Evolutionary conservation across 208 protist genomes (phyloP), one percentile per base, ranked within the genome.

Genomic region (Crithidia brevicula): DNA sequence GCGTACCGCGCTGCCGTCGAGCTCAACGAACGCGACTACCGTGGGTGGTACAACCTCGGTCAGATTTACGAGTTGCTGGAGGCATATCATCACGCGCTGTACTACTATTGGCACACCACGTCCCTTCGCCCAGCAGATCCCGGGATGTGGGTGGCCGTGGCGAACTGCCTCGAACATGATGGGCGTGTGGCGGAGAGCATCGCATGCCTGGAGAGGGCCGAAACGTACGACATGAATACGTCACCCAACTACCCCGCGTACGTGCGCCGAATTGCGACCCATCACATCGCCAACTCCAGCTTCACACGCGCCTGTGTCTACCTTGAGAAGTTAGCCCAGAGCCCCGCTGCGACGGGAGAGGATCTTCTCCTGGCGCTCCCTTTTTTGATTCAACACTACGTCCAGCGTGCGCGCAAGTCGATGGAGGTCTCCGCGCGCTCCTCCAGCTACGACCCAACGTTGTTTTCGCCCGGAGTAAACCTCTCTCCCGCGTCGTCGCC

Each of bases 21-120:
- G 46, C 86, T 98, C 36, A 94, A 98, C 74, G 79, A 79, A 36
- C 79, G 85, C 18, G 97, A 99, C 57, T 98, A 98, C 74, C 85
- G 98, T 51, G 97, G 97, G 8, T 98, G 96, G 97, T 99, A 99
- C 82, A 98, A 98, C 58, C 76, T 99, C 2, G 98, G 98, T 5
- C 98, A 99, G 73, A 92, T 98, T 2, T 99, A 99, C 81, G 97
- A 99, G 80, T 59, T 99, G 18, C 79, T 99, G 11, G 86, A 98
- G 72, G 84, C 98, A 68, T 96, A 94, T 31, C 82, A 95, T 57
- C 98, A 98, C 58, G 97, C 98, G 11, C 66, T 98, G 1, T 98
- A 98, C 81, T 99, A 99, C 73, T 99, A 98, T 65, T 89, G 90
- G 68, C 98, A 98, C 58, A 96, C 97, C 11, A 92, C 89, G 1